Conservation (phyloP, 331 rosid species). For the Acacia pycnantha region DNA sequence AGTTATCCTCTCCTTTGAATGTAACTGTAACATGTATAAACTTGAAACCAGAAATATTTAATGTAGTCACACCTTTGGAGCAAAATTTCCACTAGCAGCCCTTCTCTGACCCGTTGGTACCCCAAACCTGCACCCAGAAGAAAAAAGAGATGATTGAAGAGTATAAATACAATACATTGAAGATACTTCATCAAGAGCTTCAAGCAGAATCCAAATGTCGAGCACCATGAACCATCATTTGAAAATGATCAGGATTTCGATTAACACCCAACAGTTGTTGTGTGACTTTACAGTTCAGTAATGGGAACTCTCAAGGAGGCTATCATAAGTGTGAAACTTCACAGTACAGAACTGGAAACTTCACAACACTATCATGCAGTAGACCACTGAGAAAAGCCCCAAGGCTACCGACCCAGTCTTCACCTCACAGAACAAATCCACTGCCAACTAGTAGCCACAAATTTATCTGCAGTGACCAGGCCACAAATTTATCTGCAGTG, state of each 20-base stretch:
- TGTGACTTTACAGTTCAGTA: constrained; percentile 1
- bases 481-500: constrained; percentile 21
- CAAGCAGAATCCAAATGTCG: constrained; percentile 17
- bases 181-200: constrained; percentile 20
- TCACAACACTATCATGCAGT: constrained; percentile 2
- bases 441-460: constrained; percentile 10
- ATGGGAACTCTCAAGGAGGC: constrained; percentile 18
- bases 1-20: neutral
- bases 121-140: constrained; percentile 61
- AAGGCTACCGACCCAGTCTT: constrained; percentile 28
- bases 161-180: neutral
- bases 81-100: constrained; percentile 47
- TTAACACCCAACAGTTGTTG: constrained; percentile 22
- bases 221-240: constrained; percentile 21
- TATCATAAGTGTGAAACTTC: neutral
- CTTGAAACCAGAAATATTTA: constrained; percentile 1
- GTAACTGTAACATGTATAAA: constrained; percentile 2
- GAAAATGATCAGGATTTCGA: constrained; percentile 13
- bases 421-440: constrained; percentile 11
- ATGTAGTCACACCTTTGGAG: constrained; percentile 50
- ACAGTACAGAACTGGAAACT: neutral
- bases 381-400: constrained; percentile 18
- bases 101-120: constrained; percentile 57
- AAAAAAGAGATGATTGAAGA: constrained; percentile 30
- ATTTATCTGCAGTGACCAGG: constrained; percentile 22